Evolutionary conservation across 345 rosid species (phyloP), one percentile per base, ranked within the genome.

Genomic region (Anacardium occidentale): DNA sequence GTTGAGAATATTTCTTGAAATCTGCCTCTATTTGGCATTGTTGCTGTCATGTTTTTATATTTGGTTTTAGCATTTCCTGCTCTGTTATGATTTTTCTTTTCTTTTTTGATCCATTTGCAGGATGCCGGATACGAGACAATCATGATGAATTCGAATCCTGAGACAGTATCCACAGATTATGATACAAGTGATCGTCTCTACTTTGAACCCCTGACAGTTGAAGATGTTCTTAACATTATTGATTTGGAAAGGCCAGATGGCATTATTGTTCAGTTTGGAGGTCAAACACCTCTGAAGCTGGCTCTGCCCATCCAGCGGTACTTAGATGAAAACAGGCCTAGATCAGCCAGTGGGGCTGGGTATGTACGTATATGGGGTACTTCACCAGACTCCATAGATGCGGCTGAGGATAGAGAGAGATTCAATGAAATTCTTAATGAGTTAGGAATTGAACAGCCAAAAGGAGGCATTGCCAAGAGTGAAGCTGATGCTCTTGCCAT

Each of bases 121-220:
- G 83, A 85, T 80, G 98, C 97, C 47, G 96, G 97, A 80, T 95
- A 81, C 77, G 99, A 95, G 87, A 95, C 99, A 69, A 91, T 95
- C 76, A 92, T 92, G 99, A 85, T 95, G 94, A 95, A 95, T 78
- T 92, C 98, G 53, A 95, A 95, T 78, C 99, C 99, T 52, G 99
- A 95, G 76, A 92, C 99, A 2, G 99, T 91, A 62, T 92, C 97
- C 57, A 90, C 98, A 11, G 99, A 92, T 80, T 95, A 95, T 72
- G 98, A 95, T 76, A 95, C 98, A 48, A 95, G 99, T 51, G 91
- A 92, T 64, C 89, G 99, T 75, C 97, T 95, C 75, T 95, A 95
- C 82, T 92, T 92, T 71, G 98, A 95, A 70, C 98, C 99, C 25
- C 79, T 92, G 65, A 95, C 99, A 15, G 79, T 87, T 45, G 99